Evolutionary conservation across 495 filamentous ascomycete species (phyloP), one percentile per base, ranked within the genome.

Genomic region (Trichocladium antarcticum): DNA sequence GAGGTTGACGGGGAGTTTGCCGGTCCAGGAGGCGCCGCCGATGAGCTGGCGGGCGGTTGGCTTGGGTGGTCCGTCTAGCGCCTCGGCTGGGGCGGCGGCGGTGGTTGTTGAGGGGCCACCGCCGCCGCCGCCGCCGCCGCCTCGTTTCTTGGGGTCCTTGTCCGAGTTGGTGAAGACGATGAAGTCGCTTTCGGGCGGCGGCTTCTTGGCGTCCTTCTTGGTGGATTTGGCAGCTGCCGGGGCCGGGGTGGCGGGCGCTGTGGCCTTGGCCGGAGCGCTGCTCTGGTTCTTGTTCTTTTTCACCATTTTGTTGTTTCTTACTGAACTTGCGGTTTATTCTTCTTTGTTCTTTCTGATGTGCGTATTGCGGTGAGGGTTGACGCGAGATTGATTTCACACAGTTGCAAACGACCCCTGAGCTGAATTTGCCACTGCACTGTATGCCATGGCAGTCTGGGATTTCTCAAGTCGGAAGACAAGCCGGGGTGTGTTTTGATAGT

Each of bases 1-100:
- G 61, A 98, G 73, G 60, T 89, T 92, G 44, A 95, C 84, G 3
- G 92, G 92, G 32, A 98, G 68, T 63, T 98, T 98, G 31, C 92
- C 92, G 0, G 92, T 98, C 93, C 93, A 98, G 61, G 88, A 95
- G 55, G 86, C 79, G 42, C 92, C 92, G 42, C 87, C 93, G 64
- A 98, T 95, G 48, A 98, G 69, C 54, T 86, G 81, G 66, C 88
- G 85, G 45, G 87, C 82, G 27, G 85, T 81, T 32, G 87, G 85
- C 56, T 83, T 84, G 51, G 88, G 88, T 17, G 79, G 80, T 0
- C 66, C 69, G 3, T 58, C 52, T 19, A 61, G 69, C 66, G 41
- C 62, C 57, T 63, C 66, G 36, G 67, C 40, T 37, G 54, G 15
- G 45, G 37, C 37, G 16, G 22, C 27, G 19, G 29, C 41, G 51